phyloP scores from a whole-genome alignment of 2,329 filamentous ascomycete genomes.

The Stemphylium vesicarium region DNA sequence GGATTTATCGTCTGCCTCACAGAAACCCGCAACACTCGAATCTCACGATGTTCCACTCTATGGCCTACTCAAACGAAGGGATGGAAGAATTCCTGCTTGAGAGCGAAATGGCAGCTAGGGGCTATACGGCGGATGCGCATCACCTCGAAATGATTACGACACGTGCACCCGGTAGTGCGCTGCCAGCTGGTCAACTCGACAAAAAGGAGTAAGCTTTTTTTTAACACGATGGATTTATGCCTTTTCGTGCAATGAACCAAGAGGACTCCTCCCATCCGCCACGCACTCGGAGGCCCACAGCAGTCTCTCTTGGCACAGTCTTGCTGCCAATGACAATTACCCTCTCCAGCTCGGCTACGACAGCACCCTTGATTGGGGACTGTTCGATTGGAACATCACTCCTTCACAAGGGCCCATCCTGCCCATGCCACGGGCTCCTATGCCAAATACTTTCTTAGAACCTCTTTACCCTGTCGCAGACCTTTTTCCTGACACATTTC shows the following conservation, averaged over 20 bases:
- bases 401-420: background rate
- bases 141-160: background rate
- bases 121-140: background rate
- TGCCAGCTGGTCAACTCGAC: background rate
- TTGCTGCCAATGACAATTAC: too few relatives aligned
- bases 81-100: too few relatives aligned
- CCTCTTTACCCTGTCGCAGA: background rate
- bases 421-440: background rate
- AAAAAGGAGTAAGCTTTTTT: constrained; percentile 6
- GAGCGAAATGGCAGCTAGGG: background rate
- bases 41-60: background rate
- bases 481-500: background rate
- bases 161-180: background rate
- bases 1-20: too few relatives aligned
- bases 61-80: background rate
- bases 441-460: background rate
- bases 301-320: background rate
- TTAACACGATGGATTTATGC: constrained; percentile 10
- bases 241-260: too few relatives aligned
- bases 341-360: too few relatives aligned
- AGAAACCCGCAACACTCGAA: background rate
- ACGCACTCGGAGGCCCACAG: too few relatives aligned
- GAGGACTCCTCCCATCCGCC: too few relatives aligned
- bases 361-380: too few relatives aligned
- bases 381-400: background rate